These are phyloP conservation scores for Auriculariales sp. DNA, from an alignment of 768 basidiomycete species.

Conservation along the genomic window DNA sequence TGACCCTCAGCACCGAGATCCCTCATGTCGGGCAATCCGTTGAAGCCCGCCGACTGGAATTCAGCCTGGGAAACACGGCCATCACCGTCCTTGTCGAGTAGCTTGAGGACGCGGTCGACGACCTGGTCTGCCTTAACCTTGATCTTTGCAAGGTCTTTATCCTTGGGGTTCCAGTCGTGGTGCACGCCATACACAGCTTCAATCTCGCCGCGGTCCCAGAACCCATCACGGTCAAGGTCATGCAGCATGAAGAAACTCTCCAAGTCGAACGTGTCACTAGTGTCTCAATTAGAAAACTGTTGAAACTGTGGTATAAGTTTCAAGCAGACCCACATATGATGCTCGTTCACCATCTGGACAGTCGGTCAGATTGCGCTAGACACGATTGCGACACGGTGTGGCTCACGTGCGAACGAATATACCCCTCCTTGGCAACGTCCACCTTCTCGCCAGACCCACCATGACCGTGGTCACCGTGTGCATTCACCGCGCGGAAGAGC, in stretches of 20 bases:
- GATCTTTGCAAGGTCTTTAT: conserved; percentile 50
- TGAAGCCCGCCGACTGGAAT: conserved; percentile 54
- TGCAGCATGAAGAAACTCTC: conserved; percentile 92
- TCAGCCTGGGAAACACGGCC: conserved; percentile 56
- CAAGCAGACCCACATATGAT: conserved; percentile 58
- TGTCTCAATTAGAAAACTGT: conserved; percentile 1
- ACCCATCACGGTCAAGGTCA: conserved; percentile 76
- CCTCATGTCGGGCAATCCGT: conserved; percentile 72
- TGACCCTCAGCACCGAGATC: conserved; percentile 80
- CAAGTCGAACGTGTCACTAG: conserved; percentile 67
- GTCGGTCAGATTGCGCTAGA: conserved; percentile 9
- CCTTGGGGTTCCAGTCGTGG: conserved; percentile 78
- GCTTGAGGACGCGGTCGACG: conserved; percentile 50
- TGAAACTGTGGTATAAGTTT: too few species aligned
- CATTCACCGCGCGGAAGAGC: conserved; percentile 20
- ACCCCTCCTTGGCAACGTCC: conserved; percentile 61
- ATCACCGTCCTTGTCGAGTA: conserved; percentile 64
- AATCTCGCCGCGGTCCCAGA: conserved; percentile 77
- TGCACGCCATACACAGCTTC: conserved; percentile 95
- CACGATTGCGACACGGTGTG: conserved; percentile 6
- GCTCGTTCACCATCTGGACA: conserved; percentile 70
- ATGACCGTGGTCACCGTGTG: conserved; percentile 52
- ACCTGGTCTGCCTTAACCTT: conserved; percentile 68
- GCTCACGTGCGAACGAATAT: conserved; percentile 85
- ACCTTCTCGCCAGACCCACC: conserved; percentile 25